A percentile compares a stretch with the other conserved stretches of the same genome.
Conservation (phyloP, 2,329 filamentous ascomycete genomes). For the Aspergillus floridensis region DNA sequence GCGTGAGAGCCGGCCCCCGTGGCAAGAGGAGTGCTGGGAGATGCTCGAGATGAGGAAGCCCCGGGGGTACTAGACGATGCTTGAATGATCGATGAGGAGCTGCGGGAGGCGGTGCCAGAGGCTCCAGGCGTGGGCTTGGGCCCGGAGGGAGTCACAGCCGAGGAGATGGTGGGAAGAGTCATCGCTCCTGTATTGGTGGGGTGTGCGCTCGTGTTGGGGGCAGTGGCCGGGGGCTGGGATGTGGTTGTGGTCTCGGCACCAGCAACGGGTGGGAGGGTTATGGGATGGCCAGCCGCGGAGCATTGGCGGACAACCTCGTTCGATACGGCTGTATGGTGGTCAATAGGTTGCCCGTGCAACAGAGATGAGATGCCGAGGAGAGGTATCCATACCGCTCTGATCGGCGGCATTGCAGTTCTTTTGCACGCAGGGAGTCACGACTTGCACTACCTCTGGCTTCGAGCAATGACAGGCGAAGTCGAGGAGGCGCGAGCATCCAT, state of each 20-base stretch:
- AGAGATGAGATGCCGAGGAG: background rate
- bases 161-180: slow-evolving; percentile 8
- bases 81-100: background rate
- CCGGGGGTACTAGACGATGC: background rate
- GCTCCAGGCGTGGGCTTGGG: background rate
- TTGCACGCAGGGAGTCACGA: slow-evolving; percentile 49
- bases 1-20: slow-evolving; percentile 6
- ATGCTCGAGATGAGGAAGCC: background rate
- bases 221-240: slow-evolving; percentile 1
- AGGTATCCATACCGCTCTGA: slow-evolving; percentile 34
- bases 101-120: background rate
- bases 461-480: slow-evolving; percentile 53
- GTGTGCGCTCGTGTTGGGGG: slow-evolving; percentile 6
- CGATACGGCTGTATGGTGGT: slow-evolving; percentile 32
- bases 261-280: slow-evolving; percentile 34
- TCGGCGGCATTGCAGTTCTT: slow-evolving; percentile 40
- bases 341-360: background rate
- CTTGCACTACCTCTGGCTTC: slow-evolving; percentile 42
- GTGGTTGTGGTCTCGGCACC: slow-evolving; percentile 16
- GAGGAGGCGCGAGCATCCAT: slow-evolving; percentile 47
- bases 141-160: background rate
- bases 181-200: slow-evolving; percentile 2
- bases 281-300: slow-evolving; percentile 36
- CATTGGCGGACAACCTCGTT: slow-evolving; percentile 35
- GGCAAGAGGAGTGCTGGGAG: background rate